Base-by-base conservation (phyloP, 768 basidiomycete species). In the Mycena metata region DNA sequence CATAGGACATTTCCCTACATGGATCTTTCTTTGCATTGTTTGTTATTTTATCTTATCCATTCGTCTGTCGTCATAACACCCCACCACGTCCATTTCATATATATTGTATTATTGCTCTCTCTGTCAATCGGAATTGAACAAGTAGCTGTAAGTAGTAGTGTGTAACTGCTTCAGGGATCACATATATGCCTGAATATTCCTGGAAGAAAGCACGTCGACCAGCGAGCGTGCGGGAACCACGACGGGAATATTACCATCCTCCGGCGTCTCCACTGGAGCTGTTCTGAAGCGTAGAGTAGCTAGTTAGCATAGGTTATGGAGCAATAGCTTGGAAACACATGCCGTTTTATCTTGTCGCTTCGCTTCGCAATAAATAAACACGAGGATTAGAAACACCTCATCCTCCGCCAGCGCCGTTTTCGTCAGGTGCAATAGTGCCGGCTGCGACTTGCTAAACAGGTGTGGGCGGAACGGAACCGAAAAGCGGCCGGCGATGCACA, bases 401-500 rank as follows among this genome's bases (percentile, higher is more conserved):
- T 82, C 81, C 17, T 79, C 81, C 16, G 76, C 76, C 36, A 86
- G 73, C 1, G 84, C 84, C n/a, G 73, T 76, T 39, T 79, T 77
- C 30, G 79, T 80, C 23, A 87, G 72, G 39, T 82, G 78, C 33
- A 88, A 62, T 0, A 76, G 73, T 11, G 84, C 72, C 0, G 85
- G 82, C 49, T 81, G 79, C 21, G 77, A 64, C 69, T 86, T 85
- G 30, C 78, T 79, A 69, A 87, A 86, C 8, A 88, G 75, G 60
- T 84, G 83, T 3, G 85, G 85, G n/a, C 86, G 83, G 59, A 80
- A 83, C 1, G 86, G 83, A 5, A 85, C 83, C 3, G 75, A 72
- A 47, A 86, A 83, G 7, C 78, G 79, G 7, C 79, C 85, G 23
- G 80, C 82, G 46, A 82, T 72, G 12, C 70, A 76, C 52, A 75